These are phyloP conservation scores for Phytophthora sp. DNA, from an alignment of 352 stramenopile species.

Conservation along the genomic window DNA sequence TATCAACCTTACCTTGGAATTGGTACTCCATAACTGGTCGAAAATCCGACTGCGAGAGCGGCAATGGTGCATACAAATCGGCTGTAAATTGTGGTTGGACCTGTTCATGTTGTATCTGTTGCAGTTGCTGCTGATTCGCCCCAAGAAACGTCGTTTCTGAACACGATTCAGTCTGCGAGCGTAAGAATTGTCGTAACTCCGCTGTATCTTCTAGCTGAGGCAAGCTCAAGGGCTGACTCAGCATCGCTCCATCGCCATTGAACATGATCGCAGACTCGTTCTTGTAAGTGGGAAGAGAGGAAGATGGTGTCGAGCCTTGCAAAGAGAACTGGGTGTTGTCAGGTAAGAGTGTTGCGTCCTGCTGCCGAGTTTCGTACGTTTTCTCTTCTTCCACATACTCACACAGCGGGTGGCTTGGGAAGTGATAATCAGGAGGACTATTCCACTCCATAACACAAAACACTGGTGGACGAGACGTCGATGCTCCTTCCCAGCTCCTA, in stretches of 20 bases:
- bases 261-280: background rate
- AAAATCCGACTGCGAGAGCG: background rate
- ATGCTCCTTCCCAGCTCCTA: too few relatives aligned
- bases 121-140: background rate
- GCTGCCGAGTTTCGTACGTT: background rate
- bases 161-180: background rate
- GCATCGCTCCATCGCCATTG: background rate
- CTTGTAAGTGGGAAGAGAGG: background rate
- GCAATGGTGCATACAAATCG: background rate
- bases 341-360: background rate
- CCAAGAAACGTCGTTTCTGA: background rate
- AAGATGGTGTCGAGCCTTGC: background rate
- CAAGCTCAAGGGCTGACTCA: background rate
- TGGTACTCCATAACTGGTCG: background rate
- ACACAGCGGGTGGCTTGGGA: background rate
- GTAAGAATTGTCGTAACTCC: background rate
- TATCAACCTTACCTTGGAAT: conserved; percentile 1
- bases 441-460: background rate
- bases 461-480: background rate
- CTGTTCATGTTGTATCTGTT: background rate
- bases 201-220: conserved; percentile 1
- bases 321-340: background rate
- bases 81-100: background rate
- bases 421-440: background rate
- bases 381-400: background rate